Evolutionary conservation across 331 rosid species (phyloP), one percentile per base, ranked within the genome.

Genomic region (Phaseolus coccineus): DNA sequence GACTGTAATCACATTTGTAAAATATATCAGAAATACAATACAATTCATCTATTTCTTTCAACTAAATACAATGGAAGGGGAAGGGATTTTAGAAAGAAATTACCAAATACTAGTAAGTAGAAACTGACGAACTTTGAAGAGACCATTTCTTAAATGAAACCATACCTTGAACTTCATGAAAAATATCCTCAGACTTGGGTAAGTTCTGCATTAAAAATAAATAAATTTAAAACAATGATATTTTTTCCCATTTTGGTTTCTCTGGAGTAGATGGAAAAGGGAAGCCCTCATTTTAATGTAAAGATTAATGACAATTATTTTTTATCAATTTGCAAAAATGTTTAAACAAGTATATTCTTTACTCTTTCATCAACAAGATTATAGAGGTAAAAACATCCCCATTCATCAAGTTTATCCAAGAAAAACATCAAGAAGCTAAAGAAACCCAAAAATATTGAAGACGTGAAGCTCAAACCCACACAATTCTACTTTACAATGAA

Each of bases 101-200:
- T 25, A 15, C 30, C 44, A 22, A 7, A 66, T 12, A 14, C 52
- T 52, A 55, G 5, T 30, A 40, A 14, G 50, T 28, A 44, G 4
- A 42, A 40, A 69, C 24, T 33, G 25, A 64, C 44, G 10, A 73
- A 59, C 33, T 74, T 50, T 37, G 30, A 37, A 44, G 67, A 62
- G 42, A 56, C 56, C n/a, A 47, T 81, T 51, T 74, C 7, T 46
- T 69, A 77, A 61, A 19, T 19, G 22, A 19, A 69, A 47, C n/a
- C 76, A 63, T 83, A 92, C 97, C 95, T 86, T 88, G 88, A 77
- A 56, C 68, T 62, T 81, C 81, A 59, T 82, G 83, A 55, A 68
- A 59, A 15, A 64, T 76, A 66, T 76, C 87, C 77, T 77, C 85
- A 61, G 81, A 62, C 82, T 81, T 76, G 40, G 47, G 52, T 74